Conservation (phyloP, 163 green algal species). For the Chlorella variabilis region DNA sequence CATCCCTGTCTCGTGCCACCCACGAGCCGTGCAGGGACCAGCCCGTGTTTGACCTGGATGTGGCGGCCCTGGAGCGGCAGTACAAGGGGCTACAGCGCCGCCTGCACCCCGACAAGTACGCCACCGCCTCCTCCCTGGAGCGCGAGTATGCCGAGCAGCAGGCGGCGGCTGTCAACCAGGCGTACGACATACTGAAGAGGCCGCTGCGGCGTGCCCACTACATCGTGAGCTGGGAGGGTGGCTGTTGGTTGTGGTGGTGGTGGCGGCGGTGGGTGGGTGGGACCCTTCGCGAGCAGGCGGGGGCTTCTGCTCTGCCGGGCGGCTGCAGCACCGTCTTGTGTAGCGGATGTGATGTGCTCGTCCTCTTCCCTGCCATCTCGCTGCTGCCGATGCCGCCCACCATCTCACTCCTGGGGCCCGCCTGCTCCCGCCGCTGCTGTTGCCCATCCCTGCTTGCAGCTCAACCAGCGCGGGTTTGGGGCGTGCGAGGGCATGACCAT, state of each 20-base stretch:
- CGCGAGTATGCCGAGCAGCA: conserved; percentile 51
- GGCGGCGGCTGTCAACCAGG: conserved; percentile 58
- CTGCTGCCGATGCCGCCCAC: background rate
- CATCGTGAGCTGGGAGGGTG: conserved; percentile 50
- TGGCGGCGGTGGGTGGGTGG: no score
- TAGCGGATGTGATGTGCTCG: no score
- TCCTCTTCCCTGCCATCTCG: no score
- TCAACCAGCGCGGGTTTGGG: conserved; percentile 25
- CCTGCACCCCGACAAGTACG: conserved; percentile 69
- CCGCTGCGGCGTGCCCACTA: conserved; percentile 56
- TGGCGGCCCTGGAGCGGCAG: conserved; percentile 40
- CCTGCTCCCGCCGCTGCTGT: no score
- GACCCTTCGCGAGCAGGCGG: no score
- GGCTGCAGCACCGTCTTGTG: background rate
- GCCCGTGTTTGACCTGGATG: conserved; percentile 47
- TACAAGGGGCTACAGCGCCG: conserved; percentile 60
- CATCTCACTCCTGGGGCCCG: no score
- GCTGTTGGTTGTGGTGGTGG: no score
- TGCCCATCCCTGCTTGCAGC: conserved; percentile 33
- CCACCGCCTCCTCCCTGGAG: conserved; percentile 35
- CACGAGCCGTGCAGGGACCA: conserved; percentile 31
- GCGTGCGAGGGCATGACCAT: conserved; percentile 57
- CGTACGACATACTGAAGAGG: conserved; percentile 54
- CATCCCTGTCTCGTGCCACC: no score
- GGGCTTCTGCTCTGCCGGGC: background rate